Evolutionary conservation across 2,329 filamentous ascomycete species (phyloP), one percentile per base, ranked within the genome.

Genomic region (Exophiala sp.): DNA sequence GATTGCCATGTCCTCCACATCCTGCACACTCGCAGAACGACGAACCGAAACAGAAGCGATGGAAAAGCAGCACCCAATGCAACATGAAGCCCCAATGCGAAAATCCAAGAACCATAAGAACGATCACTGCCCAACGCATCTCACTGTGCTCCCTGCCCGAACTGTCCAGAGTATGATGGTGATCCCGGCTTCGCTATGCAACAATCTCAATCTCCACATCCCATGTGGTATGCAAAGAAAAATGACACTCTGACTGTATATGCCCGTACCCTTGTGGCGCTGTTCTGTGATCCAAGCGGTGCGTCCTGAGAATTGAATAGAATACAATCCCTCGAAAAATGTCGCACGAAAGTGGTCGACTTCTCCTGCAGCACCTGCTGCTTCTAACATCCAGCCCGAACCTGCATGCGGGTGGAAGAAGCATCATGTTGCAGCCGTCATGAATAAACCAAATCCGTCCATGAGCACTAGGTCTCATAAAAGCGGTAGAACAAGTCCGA

Each of bases 201-300:
- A 39, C 47, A 38, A 41, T 32, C 38, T n/a, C 20, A 21, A 32
- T 16, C 18, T 45, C 43, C 48, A 29, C 24, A 39, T 38, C 40
- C 21, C 47, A 57, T 57, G 46, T 34, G 40, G 24, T 14, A 48
- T 16, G 39, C 5, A 20, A 10, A 16, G 41, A 49, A 39, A 20
- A 50, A 39, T n/a, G 52, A 52, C 18, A 53, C 44, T 46, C 34
- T 50, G 50, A 55, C 40, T 53, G 57, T 54, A 42, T 50, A 52
- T 48, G 46, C 42, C 47, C 41, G 16, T 59, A 47, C 52, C 51
- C 24, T 14, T 43, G 40, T 59, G 57, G 57, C 43, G 47, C 57
- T 56, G 57, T 59, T 43, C 57, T 59, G 57, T 59, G 49, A 33
- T 59, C 57, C 57, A 55, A 36, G 44, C 39, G 50, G 45, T 29